Conservation (phyloP, 257 asterid genomes). For the Forsythia suspensa region DNA sequence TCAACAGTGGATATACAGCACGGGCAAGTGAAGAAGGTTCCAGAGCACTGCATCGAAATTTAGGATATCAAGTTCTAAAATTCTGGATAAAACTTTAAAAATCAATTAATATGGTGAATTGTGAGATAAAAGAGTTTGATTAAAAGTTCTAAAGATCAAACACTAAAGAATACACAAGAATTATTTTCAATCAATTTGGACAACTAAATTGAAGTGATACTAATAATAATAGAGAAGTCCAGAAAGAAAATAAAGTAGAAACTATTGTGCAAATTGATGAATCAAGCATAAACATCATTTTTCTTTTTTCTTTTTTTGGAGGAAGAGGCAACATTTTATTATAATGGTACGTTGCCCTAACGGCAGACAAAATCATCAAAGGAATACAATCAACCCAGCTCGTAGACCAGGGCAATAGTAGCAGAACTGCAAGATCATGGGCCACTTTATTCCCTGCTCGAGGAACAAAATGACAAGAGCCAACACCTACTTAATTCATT, state of each 20-base stretch:
- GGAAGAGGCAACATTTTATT: too few species aligned
- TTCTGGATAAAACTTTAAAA: neutral
- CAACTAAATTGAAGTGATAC: constrained; percentile 1
- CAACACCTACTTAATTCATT: too few species aligned
- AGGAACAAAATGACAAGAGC: too few species aligned
- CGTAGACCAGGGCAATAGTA: too few species aligned
- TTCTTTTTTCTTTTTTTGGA: too few species aligned
- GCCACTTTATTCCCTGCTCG: too few species aligned
- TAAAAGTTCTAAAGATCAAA: neutral
- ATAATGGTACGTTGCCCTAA: too few species aligned
- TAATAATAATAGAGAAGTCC: neutral
- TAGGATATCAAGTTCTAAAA: constrained; percentile 19
- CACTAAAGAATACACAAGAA: neutral
- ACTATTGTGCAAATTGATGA: neutral
- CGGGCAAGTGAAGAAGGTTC: constrained; percentile 88
- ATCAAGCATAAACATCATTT: neutral
- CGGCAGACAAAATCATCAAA: too few species aligned
- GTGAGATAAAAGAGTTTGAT: neutral
- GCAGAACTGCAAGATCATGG: too few species aligned
- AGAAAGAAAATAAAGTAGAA: neutral
- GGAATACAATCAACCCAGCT: too few species aligned
- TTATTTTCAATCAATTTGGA: neutral
- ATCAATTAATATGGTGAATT: neutral
- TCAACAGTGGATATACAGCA: constrained; percentile 82
- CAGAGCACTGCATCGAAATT: constrained; percentile 75